Base-by-base conservation (phyloP, 2,329 filamentous ascomycete genomes). In the Leptosphaerulina australis region DNA sequence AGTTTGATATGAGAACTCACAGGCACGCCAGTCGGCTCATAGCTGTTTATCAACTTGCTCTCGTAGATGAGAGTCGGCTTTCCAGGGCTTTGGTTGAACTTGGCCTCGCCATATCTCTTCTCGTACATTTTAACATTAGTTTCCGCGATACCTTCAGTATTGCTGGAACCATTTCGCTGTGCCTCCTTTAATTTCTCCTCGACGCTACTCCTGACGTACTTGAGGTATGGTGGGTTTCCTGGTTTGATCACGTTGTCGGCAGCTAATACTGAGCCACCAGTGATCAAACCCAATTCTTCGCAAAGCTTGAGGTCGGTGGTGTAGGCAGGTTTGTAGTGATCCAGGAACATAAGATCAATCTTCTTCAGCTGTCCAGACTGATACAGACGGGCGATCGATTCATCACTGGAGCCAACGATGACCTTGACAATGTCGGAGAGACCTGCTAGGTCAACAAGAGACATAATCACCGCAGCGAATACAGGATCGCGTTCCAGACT, bases 311-410 rank as follows among this genome's bases (percentile, higher is more conserved):
- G 72, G 62, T 94, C 90, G 0, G 82, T 80, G 0, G 82, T 83
- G 68, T 93, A 94, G 0, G 85, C 82, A 0, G 87, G 86, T 71
- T 93, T 92, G 72, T 87, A 87, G 70, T 94, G 90, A 63, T 94
- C 90, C 26, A 94, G 75, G 70, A 94, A 93, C 70, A 91, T 76
- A 29, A 92, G 73, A 60, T 91, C 88, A 52, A 91, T 83, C 35
- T 80, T 78, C 18, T 77, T 71, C 18, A 91, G 68, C 4, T 68
- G 63, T 0, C 83, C 83, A 3, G 76, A 69, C 1, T 74, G 63
- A 55, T 84, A 77, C 4, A 93, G 76, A 4, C 83, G 80, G 38
- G 80, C 78, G 35, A 93, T 77, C 0, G 84, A 85, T n/a, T 79
- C 77, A 51, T 87, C 83, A 57, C 86, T 88, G 3, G 84, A 78